These are phyloP conservation scores for Phlegmacium glaucopus DNA, from an alignment of 768 basidiomycete genomes.

Conservation along the genomic window DNA sequence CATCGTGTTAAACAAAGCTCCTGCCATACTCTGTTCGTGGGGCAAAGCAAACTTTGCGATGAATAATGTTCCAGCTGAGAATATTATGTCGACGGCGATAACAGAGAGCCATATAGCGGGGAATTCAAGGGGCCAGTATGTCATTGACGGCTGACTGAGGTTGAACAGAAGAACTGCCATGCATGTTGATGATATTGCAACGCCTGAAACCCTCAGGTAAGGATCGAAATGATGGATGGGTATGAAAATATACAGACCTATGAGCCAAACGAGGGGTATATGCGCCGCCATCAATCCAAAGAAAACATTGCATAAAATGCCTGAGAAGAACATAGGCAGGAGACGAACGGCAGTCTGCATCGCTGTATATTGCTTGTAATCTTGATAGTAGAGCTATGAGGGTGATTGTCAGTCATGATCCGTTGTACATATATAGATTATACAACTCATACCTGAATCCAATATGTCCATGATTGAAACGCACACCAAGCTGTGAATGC, in stretches of 20 bases:
- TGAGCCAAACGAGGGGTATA: constrained; percentile 52
- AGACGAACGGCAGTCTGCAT: constrained; percentile 63
- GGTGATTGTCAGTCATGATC: background rate
- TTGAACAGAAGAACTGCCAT: constrained; percentile 65
- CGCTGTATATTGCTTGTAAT: constrained; percentile 51
- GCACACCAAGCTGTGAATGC: constrained; percentile 62
- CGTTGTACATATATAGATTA: no score
- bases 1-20: constrained; percentile 78
- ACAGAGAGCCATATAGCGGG: constrained; percentile 63
- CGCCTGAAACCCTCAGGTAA: constrained; percentile 3
- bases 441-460: constrained; percentile 18
- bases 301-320: constrained; percentile 59
- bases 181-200: constrained; percentile 58
- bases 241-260: constrained; percentile 39
- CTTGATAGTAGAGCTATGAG: constrained; percentile 66
- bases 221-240: background rate
- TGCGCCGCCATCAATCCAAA: constrained; percentile 57
- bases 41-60: constrained; percentile 63
- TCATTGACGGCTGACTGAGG: constrained; percentile 47
- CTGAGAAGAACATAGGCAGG: constrained; percentile 68
- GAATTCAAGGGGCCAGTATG: constrained; percentile 79
- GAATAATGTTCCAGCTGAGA: constrained; percentile 68
- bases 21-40: constrained; percentile 74
- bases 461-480: constrained; percentile 51
- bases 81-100: constrained; percentile 78